phyloP scores from a whole-genome alignment of 257 asterid species.

The Cruciata laevipes region DNA sequence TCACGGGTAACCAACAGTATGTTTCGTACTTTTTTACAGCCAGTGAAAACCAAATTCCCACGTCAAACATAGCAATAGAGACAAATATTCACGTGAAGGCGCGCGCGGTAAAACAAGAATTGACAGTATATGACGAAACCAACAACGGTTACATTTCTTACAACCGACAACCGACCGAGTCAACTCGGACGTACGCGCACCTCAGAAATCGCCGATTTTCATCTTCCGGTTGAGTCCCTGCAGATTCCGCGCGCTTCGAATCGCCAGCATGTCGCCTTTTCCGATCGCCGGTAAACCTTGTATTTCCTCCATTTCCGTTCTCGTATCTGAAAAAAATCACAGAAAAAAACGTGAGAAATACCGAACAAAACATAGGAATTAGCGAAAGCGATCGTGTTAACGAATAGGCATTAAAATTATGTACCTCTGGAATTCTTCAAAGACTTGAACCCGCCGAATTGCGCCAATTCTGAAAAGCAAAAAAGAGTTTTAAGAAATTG shows the following conservation, averaged over 20 bases:
- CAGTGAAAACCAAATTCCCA: not conserved
- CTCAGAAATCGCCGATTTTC: slow-evolving; percentile 45
- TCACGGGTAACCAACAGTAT: slow-evolving; percentile 1
- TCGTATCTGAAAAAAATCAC: slow-evolving; percentile 14
- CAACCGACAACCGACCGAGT: slow-evolving; percentile 14
- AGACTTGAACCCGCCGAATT: slow-evolving; percentile 34
- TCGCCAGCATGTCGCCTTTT: slow-evolving; percentile 38
- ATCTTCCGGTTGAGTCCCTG: slow-evolving; percentile 61
- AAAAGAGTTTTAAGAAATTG: not conserved
- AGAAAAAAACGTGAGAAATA: not conserved
- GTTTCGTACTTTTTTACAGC: slow-evolving; percentile 1
- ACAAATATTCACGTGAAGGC: slow-evolving; percentile 20
- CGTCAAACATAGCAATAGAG: slow-evolving; percentile 5
- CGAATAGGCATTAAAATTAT: not conserved
- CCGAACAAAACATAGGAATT: too few relatives aligned
- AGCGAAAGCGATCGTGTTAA: not conserved
- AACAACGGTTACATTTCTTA: not conserved
- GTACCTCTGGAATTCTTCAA: slow-evolving; percentile 31
- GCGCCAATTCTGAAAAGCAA: slow-evolving; percentile 48
- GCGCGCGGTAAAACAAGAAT: slow-evolving; percentile 17
- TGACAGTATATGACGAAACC: not conserved
- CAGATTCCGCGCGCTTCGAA: slow-evolving; percentile 54
- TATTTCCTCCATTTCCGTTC: slow-evolving; percentile 27
- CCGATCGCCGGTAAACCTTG: slow-evolving; percentile 27
- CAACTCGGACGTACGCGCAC: slow-evolving; percentile 13